Base-by-base conservation (phyloP, 73 alveolate genomes). In the Paramecium sonneborni region DNA sequence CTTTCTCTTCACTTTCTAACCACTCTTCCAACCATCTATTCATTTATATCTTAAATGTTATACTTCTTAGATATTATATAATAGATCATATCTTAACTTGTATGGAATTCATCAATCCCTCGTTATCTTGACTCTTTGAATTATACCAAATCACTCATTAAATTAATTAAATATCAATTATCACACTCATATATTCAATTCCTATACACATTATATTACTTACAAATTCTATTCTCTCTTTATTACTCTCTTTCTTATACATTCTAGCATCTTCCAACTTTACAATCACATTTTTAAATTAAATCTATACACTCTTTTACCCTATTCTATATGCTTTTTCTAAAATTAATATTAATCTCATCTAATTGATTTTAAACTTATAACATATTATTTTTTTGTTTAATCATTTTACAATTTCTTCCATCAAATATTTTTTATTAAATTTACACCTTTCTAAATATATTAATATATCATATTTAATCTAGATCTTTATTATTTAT, bases 21-120 rank as follows among this genome's bases (percentile, higher is more conserved):
- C 69, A 79, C 48, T 79, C 76, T 39, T 28, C 74, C 74, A 79
- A 79, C 90, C 90, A 79, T 79, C 90, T 79, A 79, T 1, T 30
- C 46, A n/a, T 35, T 14, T 30, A 79, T 46, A 7, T 79, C 20
- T 79, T 43, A 24, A 41, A 62, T 21, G 24, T 12, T 20, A 10
- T 79, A 79, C 90, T 79, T 79, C 28, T 79, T 79, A 8, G 90
- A 79, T 14, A 79, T 34, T 14, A 79, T 79, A 18, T 43, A 20
- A 46, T 79, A 79, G 26, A 43, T 34, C n/a, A 20, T 21, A n/a
- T 79, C 90, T 46, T 57, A 9, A 43, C 76, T 43, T 2, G 74
- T 43, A 79, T 79, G 90, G 43, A 79, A 46, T 46, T 79, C 74
- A 9, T 38, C 90, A 14, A 30, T 79, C 26, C 87, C 90, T 7